Evolutionary conservation across 345 rosid species (phyloP), one percentile per base, ranked within the genome.

Genomic region (Salix viminalis): DNA sequence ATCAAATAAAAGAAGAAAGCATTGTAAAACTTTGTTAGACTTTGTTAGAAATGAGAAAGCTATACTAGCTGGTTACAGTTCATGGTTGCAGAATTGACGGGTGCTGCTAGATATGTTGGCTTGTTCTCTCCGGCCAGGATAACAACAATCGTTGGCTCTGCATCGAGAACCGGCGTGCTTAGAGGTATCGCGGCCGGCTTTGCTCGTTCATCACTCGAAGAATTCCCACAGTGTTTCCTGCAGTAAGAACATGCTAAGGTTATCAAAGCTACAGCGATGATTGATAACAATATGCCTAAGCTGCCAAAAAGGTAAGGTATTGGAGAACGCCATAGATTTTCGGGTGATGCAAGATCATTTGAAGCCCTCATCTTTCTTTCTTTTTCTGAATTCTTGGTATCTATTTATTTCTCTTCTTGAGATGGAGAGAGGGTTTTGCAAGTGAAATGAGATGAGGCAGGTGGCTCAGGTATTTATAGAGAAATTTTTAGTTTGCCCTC

Each of bases 101-200:
- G 90, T 46, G 78, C 76, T 39, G 94, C 94, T 50, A 90, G 74
- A 83, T 77, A 85, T 4, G 83, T 80, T 15, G 92, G 94, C 65
- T 80, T 82, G 28, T 85, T 77, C 1, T 89, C 86, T 69, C 92
- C 91, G 14, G 91, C 87, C 92, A 90, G 82, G 79, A 89, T 83
- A 28, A 89, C 91, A 0, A 79, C 87, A 46, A 86, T 56, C 78
- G 82, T 87, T 16, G 90, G 88, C 72, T 75, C 83, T 41, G 68
- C 74, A 23, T 80, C 88, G 32, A 14, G 37, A 52, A 58, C 72
- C 8, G 46, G 16, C 61, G 64, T 34, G 8, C 70, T 50, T 2
- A 62, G 78, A 30, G 73, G 46, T 16, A 44, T 69, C 14, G 79
- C 19, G 0, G 42, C 65, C 6, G 21, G 19, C 6, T 48, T 48